These are phyloP conservation scores for Panaeolus papilionaceus DNA, from an alignment of 768 basidiomycete genomes.

Conservation along the genomic window DNA sequence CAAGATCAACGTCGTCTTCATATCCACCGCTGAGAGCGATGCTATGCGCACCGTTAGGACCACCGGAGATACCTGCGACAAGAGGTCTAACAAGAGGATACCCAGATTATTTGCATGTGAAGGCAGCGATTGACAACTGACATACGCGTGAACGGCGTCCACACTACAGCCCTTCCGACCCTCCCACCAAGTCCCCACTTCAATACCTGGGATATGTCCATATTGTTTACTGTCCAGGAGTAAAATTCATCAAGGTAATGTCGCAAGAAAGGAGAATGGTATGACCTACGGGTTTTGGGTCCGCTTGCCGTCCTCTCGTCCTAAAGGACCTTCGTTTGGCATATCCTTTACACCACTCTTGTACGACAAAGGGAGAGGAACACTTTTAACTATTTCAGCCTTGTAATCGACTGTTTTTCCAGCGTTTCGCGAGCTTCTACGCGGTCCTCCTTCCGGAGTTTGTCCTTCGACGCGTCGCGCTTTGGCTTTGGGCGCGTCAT, in stretches of 20 bases:
- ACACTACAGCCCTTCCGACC: conserved; percentile 70
- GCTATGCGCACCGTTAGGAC: conserved; percentile 77
- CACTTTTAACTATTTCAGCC: conserved; percentile 43
- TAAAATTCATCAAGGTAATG: not conserved
- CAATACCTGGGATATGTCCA: conserved; percentile 80
- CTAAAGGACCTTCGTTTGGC: conserved; percentile 43
- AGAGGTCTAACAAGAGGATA: conserved; percentile 58
- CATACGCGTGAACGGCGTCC: conserved; percentile 88
- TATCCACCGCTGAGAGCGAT: conserved; percentile 91
- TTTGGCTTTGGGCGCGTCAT: conserved; percentile 32
- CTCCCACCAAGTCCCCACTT: conserved; percentile 86
- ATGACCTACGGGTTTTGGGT: conserved; percentile 61
- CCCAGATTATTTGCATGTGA: not conserved
- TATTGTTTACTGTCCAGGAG: conserved; percentile 64
- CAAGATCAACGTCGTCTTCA: conserved; percentile 83
- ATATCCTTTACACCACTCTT: conserved; percentile 41
- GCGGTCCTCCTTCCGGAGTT: conserved; percentile 37
- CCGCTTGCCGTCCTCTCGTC: conserved; percentile 42
- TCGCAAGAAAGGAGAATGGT: not conserved
- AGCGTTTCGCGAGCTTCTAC: conserved; percentile 73
- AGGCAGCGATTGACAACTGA: conserved; percentile 18
- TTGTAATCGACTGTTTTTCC: conserved; percentile 65
- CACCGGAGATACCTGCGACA: conserved; percentile 81
- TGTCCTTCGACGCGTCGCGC: conserved; percentile 36
- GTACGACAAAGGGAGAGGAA: conserved; percentile 45